Evolutionary conservation across 306 rosid genomes (phyloP).

Genomic region (Parietaria judaica): DNA sequence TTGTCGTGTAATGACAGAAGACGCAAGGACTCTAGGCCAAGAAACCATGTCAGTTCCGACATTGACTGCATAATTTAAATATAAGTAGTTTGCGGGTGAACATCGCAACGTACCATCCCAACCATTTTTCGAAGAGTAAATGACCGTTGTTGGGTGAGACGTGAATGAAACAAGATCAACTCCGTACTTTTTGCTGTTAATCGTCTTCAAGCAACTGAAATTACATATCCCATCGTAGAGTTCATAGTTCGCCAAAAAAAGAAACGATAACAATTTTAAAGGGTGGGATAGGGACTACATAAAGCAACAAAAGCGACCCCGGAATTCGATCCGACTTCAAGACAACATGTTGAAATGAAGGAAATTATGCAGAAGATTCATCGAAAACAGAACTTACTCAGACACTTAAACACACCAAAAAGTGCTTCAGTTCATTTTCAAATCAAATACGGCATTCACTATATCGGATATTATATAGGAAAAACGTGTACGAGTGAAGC

Average conservation of each 20-base stretch:
- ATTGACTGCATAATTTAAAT: slow-evolving; percentile 7
- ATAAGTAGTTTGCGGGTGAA: slow-evolving; percentile 1
- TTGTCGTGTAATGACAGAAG: slow-evolving; percentile 87
- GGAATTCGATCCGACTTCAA: no score
- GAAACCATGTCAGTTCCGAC: slow-evolving; percentile 16
- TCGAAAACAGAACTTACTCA: no score
- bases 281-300: no score
- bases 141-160: slow-evolving; percentile 92
- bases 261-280: neutral
- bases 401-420: no score
- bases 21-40: slow-evolving; percentile 75
- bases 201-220: slow-evolving; percentile 87
- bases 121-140: slow-evolving; percentile 94
- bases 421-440: no score
- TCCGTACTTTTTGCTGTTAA: slow-evolving; percentile 95
- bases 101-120: slow-evolving; percentile 70
- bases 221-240: neutral
- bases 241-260: neutral
- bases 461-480: no score
- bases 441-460: no score
- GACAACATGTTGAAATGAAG: no score
- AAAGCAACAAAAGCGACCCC: no score
- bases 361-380: no score
- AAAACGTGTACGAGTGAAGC: no score
- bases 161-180: slow-evolving; percentile 95